A percentile compares a stretch with the other conserved stretches of the same genome.
Evolutionary conservation across 2,329 filamentous ascomycete species (phyloP).

Genomic region (Fusarium kyushuense): DNA sequence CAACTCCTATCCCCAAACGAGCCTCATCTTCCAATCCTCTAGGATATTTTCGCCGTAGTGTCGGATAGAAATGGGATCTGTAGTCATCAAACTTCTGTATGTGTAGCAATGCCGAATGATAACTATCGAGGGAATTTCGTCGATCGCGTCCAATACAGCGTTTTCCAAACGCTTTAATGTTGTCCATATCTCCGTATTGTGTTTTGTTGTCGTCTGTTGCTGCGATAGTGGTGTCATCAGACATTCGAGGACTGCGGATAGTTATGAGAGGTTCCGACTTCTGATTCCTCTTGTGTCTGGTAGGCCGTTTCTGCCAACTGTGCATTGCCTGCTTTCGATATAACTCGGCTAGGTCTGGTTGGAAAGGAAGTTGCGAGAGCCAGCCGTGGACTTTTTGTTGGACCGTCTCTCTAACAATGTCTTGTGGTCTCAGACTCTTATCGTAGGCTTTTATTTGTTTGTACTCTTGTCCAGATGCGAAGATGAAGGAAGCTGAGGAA

Average conservation of each 20-base stretch:
- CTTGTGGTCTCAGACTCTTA: neutral
- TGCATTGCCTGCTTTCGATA: neutral
- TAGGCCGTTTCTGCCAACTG: neutral
- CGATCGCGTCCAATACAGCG: neutral
- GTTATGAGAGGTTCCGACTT: neutral
- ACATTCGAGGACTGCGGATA: neutral
- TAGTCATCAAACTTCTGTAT: neutral
- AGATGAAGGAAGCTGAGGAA: neutral
- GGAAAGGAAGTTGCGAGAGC: neutral
- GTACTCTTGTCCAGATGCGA: neutral
- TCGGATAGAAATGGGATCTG: neutral
- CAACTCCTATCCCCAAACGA: neutral
- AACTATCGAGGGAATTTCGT: neutral
- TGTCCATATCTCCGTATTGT: neutral
- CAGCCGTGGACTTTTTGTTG: neutral
- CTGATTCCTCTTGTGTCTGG: neutral
- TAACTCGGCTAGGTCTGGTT: neutral
- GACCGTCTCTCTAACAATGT: neutral
- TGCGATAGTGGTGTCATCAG: neutral
- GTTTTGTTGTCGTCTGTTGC: neutral
- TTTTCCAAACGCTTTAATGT: neutral
- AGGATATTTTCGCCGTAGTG: neutral
- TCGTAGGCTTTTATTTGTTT: neutral
- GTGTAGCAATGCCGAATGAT: slow-evolving; percentile 1
- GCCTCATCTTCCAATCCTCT: slow-evolving; percentile 5